Conservation (phyloP, 1,139 yeast genomes). For the Blastobotrys aristatus region DNA sequence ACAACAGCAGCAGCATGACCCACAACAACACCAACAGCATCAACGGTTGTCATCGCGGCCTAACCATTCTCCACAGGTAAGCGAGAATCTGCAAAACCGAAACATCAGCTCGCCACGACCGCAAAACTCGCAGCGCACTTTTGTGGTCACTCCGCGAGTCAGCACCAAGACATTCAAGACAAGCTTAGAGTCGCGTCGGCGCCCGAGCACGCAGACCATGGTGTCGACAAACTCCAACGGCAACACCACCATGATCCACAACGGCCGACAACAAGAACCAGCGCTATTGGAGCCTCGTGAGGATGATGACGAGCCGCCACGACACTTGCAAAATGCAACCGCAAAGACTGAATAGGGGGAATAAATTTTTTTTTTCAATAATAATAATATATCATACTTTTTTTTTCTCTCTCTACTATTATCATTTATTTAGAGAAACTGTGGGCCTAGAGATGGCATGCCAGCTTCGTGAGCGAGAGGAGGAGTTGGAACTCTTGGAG, state of each 20-base stretch:
- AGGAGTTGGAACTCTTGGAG: background rate
- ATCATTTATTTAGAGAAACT: too few species aligned
- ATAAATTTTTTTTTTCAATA: background rate
- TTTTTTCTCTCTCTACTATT: too few species aligned
- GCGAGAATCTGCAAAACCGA: background rate
- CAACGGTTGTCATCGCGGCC: background rate
- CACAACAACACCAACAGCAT: background rate
- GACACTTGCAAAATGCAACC: slow-evolving; percentile 1
- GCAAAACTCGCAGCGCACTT: background rate
- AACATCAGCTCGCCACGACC: background rate
- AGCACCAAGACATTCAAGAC: background rate
- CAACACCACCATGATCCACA: background rate
- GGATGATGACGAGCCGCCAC: background rate
- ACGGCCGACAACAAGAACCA: background rate
- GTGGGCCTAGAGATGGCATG: background rate
- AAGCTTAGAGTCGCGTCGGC: background rate
- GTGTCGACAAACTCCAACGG: background rate
- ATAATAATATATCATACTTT: background rate
- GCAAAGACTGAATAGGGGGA: background rate
- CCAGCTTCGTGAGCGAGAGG: background rate
- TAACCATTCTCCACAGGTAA: background rate
- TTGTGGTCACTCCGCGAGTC: slow-evolving; percentile 1
- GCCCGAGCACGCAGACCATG: background rate
- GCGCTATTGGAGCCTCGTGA: background rate
- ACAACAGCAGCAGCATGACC: background rate